Evolutionary conservation across 2,329 filamentous ascomycete genomes (phyloP), one percentile per base, ranked within the genome.

Genomic region (Penicillium sclerotiorum): DNA sequence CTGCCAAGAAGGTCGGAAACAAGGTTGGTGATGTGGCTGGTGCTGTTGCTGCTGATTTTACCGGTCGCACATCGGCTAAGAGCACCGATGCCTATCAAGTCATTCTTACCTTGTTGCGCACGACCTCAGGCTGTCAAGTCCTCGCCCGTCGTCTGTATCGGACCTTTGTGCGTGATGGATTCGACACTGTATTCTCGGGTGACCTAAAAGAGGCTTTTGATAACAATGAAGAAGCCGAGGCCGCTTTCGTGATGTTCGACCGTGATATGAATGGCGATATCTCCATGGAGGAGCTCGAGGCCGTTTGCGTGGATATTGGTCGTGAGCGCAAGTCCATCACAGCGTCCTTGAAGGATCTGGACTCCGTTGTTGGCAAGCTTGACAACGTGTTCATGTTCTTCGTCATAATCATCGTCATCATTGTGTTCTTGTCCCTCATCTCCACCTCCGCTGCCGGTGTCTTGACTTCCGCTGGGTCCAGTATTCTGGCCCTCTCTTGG

Each of bases 211-310:
- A 81, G 9, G 91, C 89, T 1, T 96, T 96, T 61, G 81, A 87
- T 8, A 88, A 86, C 20, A 81, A 87, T 15, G 92, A 96, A 12
- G 93, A 96, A 66, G 90, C 91, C 0, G 88, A 94, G 46, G 88
- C 88, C 2, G 92, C 92, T 0, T 96, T 97, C 63, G 79, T 80
- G 60, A 92, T 96, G 78, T 96, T 96, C 60, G 93, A 97, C 73
- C 95, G 94, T 66, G 93, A 97, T 63, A 84, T 96, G 76, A 97
- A 97, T 57, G 93, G 92, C 4, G 93, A 97, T 64, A 95, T 96
- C 42, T 95, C 89, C 1, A 91, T 96, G 83, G 90, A 96, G 63
- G 93, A 96, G 68, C 82, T 97, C 18, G 92, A 96, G 70, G 85
- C 89, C 18, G 91, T 95, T 20, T 95, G 90, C 71, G 92, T 95